Evolutionary conservation across 176 grass and related monocot species (phyloP), one percentile per base, ranked within the genome.

Genomic region (Carex kokanica): DNA sequence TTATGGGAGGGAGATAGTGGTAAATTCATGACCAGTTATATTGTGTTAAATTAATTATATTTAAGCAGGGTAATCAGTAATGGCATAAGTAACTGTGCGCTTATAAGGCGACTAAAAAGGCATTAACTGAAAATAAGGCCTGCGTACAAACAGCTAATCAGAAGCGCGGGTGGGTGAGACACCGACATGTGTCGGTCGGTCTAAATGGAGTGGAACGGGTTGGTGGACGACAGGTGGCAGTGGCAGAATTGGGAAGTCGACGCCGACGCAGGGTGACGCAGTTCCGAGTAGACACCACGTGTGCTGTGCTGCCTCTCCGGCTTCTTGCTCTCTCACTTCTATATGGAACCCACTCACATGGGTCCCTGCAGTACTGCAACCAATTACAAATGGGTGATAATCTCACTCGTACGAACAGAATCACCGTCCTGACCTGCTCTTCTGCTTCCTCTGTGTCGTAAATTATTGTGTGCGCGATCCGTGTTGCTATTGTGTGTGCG

Each of bases 261-360:
- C 60, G 41, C 84, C 43, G 54, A 56, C 59, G 70, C 60, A 24
- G 13, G 12, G 82, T 88, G 86, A 90, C 90, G 81, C 80, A 54
- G 81, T 43, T 83, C 90, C 84, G 67, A 86, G 77, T 86, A 79
- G 93, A 91, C 78, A 77, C 81, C 93, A 90, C 90, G 86, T 90
- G 90, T 88, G 78, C 55, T 64, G 90, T 85, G 41, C 41, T 43
- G 41, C 41, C 41, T 43, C n/a, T n/a, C 36, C 0, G 36, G 7
- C 41, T 43, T 6, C 8, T 7, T 43, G 41, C 41, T 43, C 41
- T 43, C 41, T 43, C 41, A 8, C 41, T 43, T 43, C 8, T 43
- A 43, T 6, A 8, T 43, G 5, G 40, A 5, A 43, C 40, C 40
- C 40, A 8, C 6, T 43, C 40, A 43, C 40, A 43, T 43, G 41